phyloP scores from a whole-genome alignment of 257 asterid species.

The Vinca minor region DNA sequence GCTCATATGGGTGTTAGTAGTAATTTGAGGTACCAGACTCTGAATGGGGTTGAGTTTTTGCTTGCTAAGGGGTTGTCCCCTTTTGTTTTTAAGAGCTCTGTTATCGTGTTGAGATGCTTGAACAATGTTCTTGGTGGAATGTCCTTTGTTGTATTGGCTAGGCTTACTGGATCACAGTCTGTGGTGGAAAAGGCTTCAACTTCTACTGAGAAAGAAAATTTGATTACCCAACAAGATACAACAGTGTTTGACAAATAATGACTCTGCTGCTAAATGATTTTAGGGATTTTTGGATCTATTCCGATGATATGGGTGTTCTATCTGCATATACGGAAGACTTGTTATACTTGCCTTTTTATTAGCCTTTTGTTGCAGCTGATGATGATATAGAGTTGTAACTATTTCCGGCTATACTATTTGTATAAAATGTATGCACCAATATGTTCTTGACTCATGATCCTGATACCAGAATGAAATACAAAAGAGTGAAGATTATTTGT shows the following conservation, averaged over 20 bases:
- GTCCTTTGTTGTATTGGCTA: conserved; percentile 75
- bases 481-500: no score
- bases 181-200: not conserved
- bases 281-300: not conserved
- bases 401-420: not conserved
- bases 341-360: not conserved
- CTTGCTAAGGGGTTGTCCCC: conserved; percentile 59
- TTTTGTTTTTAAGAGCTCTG: conserved; percentile 53
- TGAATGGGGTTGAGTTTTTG: conserved; percentile 71
- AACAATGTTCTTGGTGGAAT: conserved; percentile 81
- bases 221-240: conserved; percentile 1
- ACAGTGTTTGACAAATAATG: not conserved
- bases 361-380: not conserved
- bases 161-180: conserved; percentile 72
- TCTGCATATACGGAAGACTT: not conserved
- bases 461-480: no score
- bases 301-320: not conserved
- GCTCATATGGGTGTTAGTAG: conserved; percentile 83
- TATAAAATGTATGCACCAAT: conserved; percentile 1
- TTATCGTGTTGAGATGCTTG: conserved; percentile 66
- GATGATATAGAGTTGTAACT: not conserved
- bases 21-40: conserved; percentile 74
- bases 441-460: no score
- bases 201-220: not conserved
- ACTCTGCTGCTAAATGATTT: conserved; percentile 1